phyloP scores from a whole-genome alignment of 2,329 filamentous ascomycete genomes.

The Talaromyces sp. region DNA sequence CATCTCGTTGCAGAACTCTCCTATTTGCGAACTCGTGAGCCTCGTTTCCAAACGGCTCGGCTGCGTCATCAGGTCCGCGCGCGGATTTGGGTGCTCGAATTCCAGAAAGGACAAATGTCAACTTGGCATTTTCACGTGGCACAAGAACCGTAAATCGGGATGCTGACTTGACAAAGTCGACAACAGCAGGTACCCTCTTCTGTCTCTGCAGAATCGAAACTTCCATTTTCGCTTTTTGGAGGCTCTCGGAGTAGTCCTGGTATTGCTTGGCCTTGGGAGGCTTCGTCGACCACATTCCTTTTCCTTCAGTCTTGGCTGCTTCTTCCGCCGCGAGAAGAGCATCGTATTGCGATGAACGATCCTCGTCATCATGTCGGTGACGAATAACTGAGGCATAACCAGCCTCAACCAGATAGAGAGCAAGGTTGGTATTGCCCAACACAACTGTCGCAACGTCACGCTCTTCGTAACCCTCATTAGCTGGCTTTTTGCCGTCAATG shows the following conservation, averaged over 20 bases:
- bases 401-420: constrained; percentile 78
- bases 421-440: constrained; percentile 81
- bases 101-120: constrained; percentile 90
- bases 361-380: constrained; percentile 90
- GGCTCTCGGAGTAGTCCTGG: constrained; percentile 83
- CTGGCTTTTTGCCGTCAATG: constrained; percentile 86
- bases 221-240: constrained; percentile 95
- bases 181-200: constrained; percentile 85
- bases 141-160: constrained; percentile 90
- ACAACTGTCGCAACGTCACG: constrained; percentile 89
- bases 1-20: constrained; percentile 88
- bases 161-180: constrained; percentile 97
- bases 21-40: constrained; percentile 87
- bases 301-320: constrained; percentile 75
- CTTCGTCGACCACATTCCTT: constrained; percentile 94
- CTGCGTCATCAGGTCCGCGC: constrained; percentile 72
- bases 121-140: constrained; percentile 86
- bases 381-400: constrained; percentile 93
- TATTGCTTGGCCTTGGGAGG: constrained; percentile 77
- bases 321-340: constrained; percentile 46
- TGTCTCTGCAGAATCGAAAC: constrained; percentile 82
- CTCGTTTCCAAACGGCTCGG: constrained; percentile 93
- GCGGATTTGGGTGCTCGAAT: constrained; percentile 88
- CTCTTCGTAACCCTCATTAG: constrained; percentile 86
- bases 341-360: constrained; percentile 91